phyloP scores from a whole-genome alignment of 1,284 basidiomycete genomes.

The Sanguinoderma infundibulare region DNA sequence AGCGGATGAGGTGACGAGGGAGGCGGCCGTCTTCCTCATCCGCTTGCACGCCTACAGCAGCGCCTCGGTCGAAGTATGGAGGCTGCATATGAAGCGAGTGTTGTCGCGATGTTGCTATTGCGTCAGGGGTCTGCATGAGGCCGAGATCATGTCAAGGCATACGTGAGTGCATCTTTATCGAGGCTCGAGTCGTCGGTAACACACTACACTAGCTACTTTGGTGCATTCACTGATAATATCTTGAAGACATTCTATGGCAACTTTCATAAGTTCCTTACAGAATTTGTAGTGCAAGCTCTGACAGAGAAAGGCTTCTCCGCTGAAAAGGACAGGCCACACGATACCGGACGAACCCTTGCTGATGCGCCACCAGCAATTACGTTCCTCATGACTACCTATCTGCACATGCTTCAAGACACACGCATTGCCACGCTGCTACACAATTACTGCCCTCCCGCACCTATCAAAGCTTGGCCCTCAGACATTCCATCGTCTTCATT shows the following conservation, averaged over 20 bases:
- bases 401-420: slow-evolving; percentile 58
- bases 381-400: slow-evolving; percentile 74
- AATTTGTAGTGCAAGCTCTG: slow-evolving; percentile 51
- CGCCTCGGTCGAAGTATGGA: slow-evolving; percentile 64
- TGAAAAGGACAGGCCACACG: slow-evolving; percentile 15
- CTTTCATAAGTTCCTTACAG: slow-evolving; percentile 74
- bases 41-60: slow-evolving; percentile 81
- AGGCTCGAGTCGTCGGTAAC: not conserved
- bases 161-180: slow-evolving; percentile 55
- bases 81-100: slow-evolving; percentile 56
- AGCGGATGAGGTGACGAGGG: slow-evolving; percentile 54
- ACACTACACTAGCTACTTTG: slow-evolving; percentile 59
- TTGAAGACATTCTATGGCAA: slow-evolving; percentile 63
- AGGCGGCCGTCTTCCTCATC: slow-evolving; percentile 78
- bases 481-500: slow-evolving; percentile 62
- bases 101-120: slow-evolving; percentile 70
- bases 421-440: slow-evolving; percentile 53
- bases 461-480: slow-evolving; percentile 56
- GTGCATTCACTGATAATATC: slow-evolving; percentile 54
- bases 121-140: slow-evolving; percentile 65
- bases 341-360: slow-evolving; percentile 37
- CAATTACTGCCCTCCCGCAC: slow-evolving; percentile 40
- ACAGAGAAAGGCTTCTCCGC: slow-evolving; percentile 39
- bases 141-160: slow-evolving; percentile 61
- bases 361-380: slow-evolving; percentile 52